Evolutionary conservation across 176 grass and related monocot species (phyloP).

Genomic region (Carex myosuroides): DNA sequence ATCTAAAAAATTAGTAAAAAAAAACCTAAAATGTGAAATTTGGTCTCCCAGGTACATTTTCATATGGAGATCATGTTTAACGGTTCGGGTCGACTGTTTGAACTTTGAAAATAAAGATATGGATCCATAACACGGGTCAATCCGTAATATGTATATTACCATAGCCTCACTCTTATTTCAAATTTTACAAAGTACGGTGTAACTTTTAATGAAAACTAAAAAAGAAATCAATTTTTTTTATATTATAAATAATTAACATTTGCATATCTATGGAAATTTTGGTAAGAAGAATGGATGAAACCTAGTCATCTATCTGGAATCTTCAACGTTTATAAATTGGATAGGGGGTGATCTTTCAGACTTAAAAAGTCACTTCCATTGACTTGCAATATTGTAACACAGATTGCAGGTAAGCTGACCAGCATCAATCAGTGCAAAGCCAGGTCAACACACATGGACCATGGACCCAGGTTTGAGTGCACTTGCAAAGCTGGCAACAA

Average conservation of each 20-base stretch:
- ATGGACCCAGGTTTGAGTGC: slow-evolving; percentile 63
- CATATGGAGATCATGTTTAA: too few species aligned
- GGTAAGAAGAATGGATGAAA: background rate
- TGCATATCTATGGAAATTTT: background rate
- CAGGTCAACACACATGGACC: slow-evolving; percentile 51
- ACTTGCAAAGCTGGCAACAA: slow-evolving; percentile 53
- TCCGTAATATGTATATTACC: too few species aligned
- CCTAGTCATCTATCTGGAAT: background rate
- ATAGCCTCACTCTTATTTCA: background rate
- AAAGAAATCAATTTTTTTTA: background rate
- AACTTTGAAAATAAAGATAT: too few species aligned
- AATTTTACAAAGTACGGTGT: background rate
- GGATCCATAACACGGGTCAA: too few species aligned
- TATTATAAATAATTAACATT: background rate
- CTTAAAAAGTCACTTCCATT: background rate
- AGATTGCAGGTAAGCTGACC: slow-evolving; percentile 87
- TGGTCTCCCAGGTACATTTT: too few species aligned
- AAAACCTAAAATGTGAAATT: too few species aligned
- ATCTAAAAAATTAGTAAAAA: too few species aligned
- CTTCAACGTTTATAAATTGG: background rate
- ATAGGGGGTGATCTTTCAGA: background rate
- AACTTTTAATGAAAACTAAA: background rate
- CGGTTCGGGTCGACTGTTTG: too few species aligned
- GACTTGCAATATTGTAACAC: slow-evolving; percentile 17
- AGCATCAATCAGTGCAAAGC: slow-evolving; percentile 78